A percentile compares a stretch with the other conserved stretches of the same genome.
These are phyloP conservation scores for Neltuma alba DNA, from an alignment of 306 rosid species.

Conservation along the genomic window DNA sequence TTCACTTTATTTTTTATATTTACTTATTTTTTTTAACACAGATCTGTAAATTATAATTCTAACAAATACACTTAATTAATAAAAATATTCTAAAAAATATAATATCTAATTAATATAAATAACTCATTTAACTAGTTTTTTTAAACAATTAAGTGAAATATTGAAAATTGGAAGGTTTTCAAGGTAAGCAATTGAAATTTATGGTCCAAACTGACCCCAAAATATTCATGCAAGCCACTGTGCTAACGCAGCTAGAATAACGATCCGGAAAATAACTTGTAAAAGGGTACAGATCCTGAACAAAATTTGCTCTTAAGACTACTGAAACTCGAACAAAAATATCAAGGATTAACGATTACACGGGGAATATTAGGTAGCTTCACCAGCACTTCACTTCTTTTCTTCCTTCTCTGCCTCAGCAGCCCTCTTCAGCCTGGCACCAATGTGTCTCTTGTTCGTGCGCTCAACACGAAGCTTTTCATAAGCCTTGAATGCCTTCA, in stretches of 20 bases:
- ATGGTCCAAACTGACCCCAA: background rate
- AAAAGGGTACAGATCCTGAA: background rate
- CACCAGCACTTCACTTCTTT: slow-evolving; percentile 49
- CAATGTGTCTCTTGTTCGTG: slow-evolving; percentile 54
- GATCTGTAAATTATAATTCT: too few relatives aligned
- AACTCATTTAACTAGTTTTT: too few relatives aligned
- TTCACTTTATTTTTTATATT: too few relatives aligned
- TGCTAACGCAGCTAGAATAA: slow-evolving; percentile 14
- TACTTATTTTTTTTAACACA: too few relatives aligned
- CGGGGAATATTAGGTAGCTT: background rate
- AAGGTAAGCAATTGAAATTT: background rate
- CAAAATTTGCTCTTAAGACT: background rate
- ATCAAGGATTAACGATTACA: background rate
- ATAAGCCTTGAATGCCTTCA: slow-evolving; percentile 66
- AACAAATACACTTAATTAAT: too few relatives aligned
- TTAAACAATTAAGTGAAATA: background rate
- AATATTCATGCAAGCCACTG: background rate
- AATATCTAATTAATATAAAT: too few relatives aligned
- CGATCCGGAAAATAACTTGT: background rate
- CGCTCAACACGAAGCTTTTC: slow-evolving; percentile 68
- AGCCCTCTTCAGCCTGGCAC: slow-evolving; percentile 66
- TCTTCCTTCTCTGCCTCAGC: slow-evolving; percentile 82
- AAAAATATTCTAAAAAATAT: too few relatives aligned
- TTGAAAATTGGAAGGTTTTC: background rate
- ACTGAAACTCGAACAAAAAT: slow-evolving; percentile 26